phyloP scores from a whole-genome alignment of 257 asterid species.

The Fraxinus quadrangulata region DNA sequence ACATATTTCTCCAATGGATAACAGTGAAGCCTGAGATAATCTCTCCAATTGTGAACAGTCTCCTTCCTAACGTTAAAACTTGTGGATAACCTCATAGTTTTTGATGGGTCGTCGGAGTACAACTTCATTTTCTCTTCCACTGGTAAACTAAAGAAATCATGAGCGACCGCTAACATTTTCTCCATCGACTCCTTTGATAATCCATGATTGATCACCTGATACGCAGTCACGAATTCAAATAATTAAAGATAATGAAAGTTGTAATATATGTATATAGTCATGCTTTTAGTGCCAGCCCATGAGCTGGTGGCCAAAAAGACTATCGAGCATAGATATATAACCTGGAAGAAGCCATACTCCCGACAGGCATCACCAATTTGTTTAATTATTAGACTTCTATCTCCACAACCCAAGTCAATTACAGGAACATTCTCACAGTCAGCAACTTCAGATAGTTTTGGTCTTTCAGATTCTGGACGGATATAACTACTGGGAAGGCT shows the following conservation, averaged over 20 bases:
- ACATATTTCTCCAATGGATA: slow-evolving; percentile 36
- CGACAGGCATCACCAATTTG: slow-evolving; percentile 30
- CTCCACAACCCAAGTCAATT: slow-evolving; percentile 29
- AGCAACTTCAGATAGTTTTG: slow-evolving; percentile 29
- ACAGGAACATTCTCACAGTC: slow-evolving; percentile 31
- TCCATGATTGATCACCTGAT: slow-evolving; percentile 36
- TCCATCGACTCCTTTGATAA: slow-evolving; percentile 27
- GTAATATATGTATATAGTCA: background rate
- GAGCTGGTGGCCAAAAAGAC: background rate
- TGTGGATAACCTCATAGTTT: slow-evolving; percentile 34
- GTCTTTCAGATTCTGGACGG: slow-evolving; percentile 41
- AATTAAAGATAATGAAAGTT: background rate
- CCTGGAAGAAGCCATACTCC: slow-evolving; percentile 38
- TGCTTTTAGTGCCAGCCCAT: background rate
- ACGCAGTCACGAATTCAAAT: background rate
- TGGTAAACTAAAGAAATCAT: slow-evolving; percentile 30
- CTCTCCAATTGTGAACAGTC: slow-evolving; percentile 10
- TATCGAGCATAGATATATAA: background rate
- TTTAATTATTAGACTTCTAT: slow-evolving; percentile 20
- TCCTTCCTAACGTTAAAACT: slow-evolving; percentile 33
- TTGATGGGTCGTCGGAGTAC: slow-evolving; percentile 36
- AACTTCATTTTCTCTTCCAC: slow-evolving; percentile 40
- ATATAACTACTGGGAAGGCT: slow-evolving; percentile 30
- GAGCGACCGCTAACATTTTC: slow-evolving; percentile 21
- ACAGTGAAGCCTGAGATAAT: slow-evolving; percentile 37